Evolutionary conservation across 768 basidiomycete species (phyloP).

Genomic region (Suillus bovinus): DNA sequence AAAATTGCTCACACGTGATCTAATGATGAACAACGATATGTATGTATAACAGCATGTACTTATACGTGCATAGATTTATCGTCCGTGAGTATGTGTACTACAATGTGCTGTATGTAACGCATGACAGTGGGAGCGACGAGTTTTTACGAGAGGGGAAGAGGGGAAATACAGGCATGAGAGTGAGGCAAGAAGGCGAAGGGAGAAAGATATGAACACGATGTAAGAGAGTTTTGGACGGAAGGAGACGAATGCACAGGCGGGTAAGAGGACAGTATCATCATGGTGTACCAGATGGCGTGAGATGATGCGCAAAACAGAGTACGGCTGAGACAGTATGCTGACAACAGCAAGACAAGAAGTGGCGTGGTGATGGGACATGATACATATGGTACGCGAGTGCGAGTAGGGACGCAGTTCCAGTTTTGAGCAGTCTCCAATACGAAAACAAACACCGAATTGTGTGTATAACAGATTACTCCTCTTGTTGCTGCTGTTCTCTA

Average conservation of each 20-base stretch:
- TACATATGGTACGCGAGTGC: slow-evolving; percentile 10
- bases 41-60: slow-evolving; percentile 6
- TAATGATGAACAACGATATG: slow-evolving; percentile 1
- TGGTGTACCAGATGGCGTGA: slow-evolving; percentile 14
- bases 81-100: slow-evolving; percentile 9
- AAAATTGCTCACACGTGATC: slow-evolving; percentile 4
- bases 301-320: slow-evolving; percentile 13
- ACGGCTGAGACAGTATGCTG: slow-evolving; percentile 13
- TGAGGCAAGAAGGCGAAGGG: slow-evolving; percentile 13
- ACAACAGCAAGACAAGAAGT: slow-evolving; percentile 30
- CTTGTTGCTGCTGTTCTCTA: slow-evolving; percentile 78
- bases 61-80: slow-evolving; percentile 9
- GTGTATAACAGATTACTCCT: slow-evolving; percentile 33
- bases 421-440: slow-evolving; percentile 10
- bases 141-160: slow-evolving; percentile 6
- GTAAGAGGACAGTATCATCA: slow-evolving; percentile 25
- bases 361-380: slow-evolving; percentile 27
- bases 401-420: slow-evolving; percentile 11
- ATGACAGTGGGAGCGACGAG: slow-evolving; percentile 5
- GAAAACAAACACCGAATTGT: slow-evolving; percentile 2
- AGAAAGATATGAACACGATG: slow-evolving; percentile 7
- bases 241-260: slow-evolving; percentile 23
- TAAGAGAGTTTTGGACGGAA: slow-evolving; percentile 18
- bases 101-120: slow-evolving; percentile 9
- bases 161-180: slow-evolving; percentile 2